Percentiles rank a stretch among this genome's conserved stretches.
Conservation (phyloP, 805 yeast species). For the Monosporozyma siamensis region DNA sequence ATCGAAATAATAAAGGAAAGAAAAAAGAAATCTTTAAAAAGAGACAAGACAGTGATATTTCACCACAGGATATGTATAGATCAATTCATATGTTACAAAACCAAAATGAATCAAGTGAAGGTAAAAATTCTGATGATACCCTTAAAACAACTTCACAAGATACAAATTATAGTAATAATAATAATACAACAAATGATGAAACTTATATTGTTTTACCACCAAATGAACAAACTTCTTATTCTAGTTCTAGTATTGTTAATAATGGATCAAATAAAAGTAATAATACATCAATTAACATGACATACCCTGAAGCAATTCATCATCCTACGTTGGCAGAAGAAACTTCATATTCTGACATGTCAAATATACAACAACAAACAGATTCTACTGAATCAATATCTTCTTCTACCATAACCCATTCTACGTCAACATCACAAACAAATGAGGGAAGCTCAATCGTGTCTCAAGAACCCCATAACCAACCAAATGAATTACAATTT, state of each 20-base stretch:
- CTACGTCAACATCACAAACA: not conserved
- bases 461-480: too few relatives aligned
- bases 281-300: too few relatives aligned
- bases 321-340: too few relatives aligned
- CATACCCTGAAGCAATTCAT: too few relatives aligned
- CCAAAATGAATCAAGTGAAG: conserved; percentile 16
- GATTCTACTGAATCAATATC: not conserved
- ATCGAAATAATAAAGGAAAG: not conserved
- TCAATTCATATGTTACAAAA: conserved; percentile 72
- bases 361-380: too few relatives aligned
- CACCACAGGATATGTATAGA: conserved; percentile 72
- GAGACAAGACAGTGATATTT: conserved; percentile 33
- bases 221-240: not conserved
- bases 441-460: too few relatives aligned
- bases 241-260: not conserved
- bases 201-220: not conserved
- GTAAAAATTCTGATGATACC: not conserved
- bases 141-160: not conserved
- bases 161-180: not conserved
- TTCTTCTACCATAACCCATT: too few relatives aligned
- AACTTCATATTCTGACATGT: too few relatives aligned
- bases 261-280: not conserved
- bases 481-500: conserved; percentile 4
- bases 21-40: not conserved
- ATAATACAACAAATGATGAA: not conserved